A percentile compares a stretch with the other conserved stretches of the same genome.
phyloP scores from a whole-genome alignment of 2,329 filamentous ascomycete genomes.

The Colletotrichum lini region DNA sequence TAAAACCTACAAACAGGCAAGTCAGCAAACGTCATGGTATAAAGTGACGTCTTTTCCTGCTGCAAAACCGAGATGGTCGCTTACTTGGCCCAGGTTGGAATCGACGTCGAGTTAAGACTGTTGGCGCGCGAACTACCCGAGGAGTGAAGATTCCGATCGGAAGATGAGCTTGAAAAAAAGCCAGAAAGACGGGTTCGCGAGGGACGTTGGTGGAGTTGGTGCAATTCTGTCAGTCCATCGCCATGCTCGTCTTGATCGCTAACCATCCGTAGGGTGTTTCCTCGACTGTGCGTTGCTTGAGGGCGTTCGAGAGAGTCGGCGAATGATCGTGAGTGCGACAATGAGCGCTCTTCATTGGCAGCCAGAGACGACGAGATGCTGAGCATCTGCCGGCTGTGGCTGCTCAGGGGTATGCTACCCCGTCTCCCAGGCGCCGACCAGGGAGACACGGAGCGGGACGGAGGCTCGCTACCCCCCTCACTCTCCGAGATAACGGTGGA shows the following conservation, averaged over 20 bases:
- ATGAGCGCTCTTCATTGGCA: slow-evolving; percentile 58
- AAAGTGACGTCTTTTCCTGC: not conserved
- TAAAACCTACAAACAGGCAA: slow-evolving; percentile 67
- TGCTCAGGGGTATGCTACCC: slow-evolving; percentile 65
- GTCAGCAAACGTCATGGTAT: slow-evolving; percentile 12
- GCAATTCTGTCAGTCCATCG: slow-evolving; percentile 74
- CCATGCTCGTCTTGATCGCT: slow-evolving; percentile 75
- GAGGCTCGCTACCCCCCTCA: slow-evolving; percentile 66
- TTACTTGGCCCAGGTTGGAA: slow-evolving; percentile 70
- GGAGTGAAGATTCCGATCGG: slow-evolving; percentile 68
- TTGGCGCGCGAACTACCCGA: slow-evolving; percentile 63
- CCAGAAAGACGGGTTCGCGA: slow-evolving; percentile 69
- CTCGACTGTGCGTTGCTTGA: slow-evolving; percentile 59
- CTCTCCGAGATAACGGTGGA: slow-evolving; percentile 76
- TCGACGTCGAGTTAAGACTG: slow-evolving; percentile 60
- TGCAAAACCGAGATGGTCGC: slow-evolving; percentile 21
- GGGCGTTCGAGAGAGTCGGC: slow-evolving; percentile 66
- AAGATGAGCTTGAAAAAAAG: slow-evolving; percentile 64
- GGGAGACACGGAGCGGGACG: slow-evolving; percentile 64
- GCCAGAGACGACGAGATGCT: slow-evolving; percentile 71
- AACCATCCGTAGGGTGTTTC: slow-evolving; percentile 60
- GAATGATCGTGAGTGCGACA: slow-evolving; percentile 57
- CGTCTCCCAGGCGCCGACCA: slow-evolving; percentile 60
- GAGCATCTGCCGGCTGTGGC: slow-evolving; percentile 67
- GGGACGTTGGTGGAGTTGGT: slow-evolving; percentile 65